Conservation (phyloP, 805 yeast species). For the Yarrowia divulgata region DNA sequence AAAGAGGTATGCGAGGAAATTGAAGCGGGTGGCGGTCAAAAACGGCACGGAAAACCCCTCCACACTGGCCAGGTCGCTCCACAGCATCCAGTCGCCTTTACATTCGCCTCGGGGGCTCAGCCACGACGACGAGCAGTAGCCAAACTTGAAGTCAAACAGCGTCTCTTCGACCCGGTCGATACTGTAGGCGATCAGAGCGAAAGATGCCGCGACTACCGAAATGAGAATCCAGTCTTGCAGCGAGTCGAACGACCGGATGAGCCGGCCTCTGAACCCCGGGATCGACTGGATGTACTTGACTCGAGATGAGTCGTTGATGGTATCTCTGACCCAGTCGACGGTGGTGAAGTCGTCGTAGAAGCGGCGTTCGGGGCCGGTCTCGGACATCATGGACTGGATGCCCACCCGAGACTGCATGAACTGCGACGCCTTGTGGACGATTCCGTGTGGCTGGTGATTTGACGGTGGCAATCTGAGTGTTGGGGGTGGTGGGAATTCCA, state of each 20-base stretch:
- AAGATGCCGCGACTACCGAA: conserved; percentile 55
- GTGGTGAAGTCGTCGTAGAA: conserved; percentile 68
- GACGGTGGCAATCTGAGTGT: not conserved
- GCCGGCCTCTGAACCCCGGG: conserved; percentile 50
- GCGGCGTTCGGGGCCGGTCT: conserved; percentile 45
- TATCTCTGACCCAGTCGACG: conserved; percentile 65
- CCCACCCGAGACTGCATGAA: conserved; percentile 20
- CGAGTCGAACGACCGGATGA: conserved; percentile 51
- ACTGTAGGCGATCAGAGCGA: conserved; percentile 59
- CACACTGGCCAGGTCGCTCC: conserved; percentile 50
- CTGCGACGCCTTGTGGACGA: conserved; percentile 16
- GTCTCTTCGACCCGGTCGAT: conserved; percentile 59
- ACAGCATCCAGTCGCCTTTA: conserved; percentile 57
- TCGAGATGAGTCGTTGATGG: conserved; percentile 55
- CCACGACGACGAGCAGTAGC: conserved; percentile 59
- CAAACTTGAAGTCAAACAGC: conserved; percentile 60
- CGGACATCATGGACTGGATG: conserved; percentile 21
- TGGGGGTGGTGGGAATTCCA: conserved; percentile 10
- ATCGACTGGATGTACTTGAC: conserved; percentile 52
- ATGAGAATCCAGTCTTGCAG: conserved; percentile 61
- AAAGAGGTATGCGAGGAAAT: conserved; percentile 51
- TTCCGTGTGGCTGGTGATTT: not conserved
- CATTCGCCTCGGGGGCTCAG: conserved; percentile 43
- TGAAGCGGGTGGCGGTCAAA: not conserved
- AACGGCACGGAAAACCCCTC: not conserved